Evolutionary conservation across 805 yeast species (phyloP).

Genomic region (Cyberlindnera nakhonratchasimensis): DNA sequence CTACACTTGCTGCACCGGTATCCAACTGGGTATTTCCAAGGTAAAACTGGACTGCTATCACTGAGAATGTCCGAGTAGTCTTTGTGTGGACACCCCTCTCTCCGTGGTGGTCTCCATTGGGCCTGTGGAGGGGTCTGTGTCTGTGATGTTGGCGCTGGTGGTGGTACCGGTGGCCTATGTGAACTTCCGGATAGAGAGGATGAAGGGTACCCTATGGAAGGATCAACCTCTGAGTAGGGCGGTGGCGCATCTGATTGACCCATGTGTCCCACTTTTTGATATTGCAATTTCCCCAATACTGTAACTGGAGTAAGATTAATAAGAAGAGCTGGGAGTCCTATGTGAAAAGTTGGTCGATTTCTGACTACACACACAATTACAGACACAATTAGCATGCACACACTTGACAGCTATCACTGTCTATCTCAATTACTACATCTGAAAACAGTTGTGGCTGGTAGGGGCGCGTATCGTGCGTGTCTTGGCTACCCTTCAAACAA

Average conservation of each 20-base stretch:
- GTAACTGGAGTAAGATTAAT: too few relatives aligned
- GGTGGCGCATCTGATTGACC: slow-evolving; percentile 9
- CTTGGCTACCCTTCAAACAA: too few relatives aligned
- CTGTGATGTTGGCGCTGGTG: slow-evolving; percentile 1
- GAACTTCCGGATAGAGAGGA: not conserved
- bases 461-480: not conserved
- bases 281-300: not conserved
- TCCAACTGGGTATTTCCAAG: slow-evolving; percentile 64
- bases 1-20: slow-evolving; percentile 65
- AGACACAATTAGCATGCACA: too few relatives aligned
- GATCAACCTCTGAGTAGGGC: slow-evolving; percentile 6
- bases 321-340: not conserved
- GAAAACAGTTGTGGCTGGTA: not conserved
- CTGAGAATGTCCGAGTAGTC: slow-evolving; percentile 3
- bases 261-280: not conserved
- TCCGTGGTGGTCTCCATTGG: slow-evolving; percentile 3
- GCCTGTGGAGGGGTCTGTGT: not conserved
- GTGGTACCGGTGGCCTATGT: slow-evolving; percentile 1
- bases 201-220: not conserved
- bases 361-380: too few relatives aligned
- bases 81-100: not conserved
- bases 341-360: too few relatives aligned
- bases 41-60: slow-evolving; percentile 25
- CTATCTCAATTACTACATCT: not conserved
- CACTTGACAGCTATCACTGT: too few relatives aligned